Conservation (phyloP, 768 basidiomycete genomes). For the Harrya chromipes region DNA sequence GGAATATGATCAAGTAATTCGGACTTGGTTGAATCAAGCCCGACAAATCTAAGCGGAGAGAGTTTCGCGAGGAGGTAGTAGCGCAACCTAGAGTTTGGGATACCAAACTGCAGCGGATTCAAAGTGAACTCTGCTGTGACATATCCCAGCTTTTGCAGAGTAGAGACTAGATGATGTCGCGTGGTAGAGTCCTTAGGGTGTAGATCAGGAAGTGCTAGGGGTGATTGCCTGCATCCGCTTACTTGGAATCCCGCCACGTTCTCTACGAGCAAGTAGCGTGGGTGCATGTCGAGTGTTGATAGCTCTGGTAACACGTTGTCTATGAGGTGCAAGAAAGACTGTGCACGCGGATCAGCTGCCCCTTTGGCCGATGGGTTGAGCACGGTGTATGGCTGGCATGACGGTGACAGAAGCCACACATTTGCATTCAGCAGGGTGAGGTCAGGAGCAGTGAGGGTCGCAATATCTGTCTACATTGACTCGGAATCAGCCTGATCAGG, state of each 20-base stretch:
- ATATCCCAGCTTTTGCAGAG: slow-evolving; percentile 56
- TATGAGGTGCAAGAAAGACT: slow-evolving; percentile 72
- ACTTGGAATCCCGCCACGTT: slow-evolving; percentile 88
- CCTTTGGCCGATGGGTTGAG: slow-evolving; percentile 73
- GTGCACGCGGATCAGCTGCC: slow-evolving; percentile 67
- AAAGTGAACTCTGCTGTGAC: slow-evolving; percentile 57
- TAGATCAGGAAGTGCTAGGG: background rate
- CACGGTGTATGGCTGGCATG: slow-evolving; percentile 83
- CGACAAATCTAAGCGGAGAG: slow-evolving; percentile 38
- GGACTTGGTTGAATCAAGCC: slow-evolving; percentile 14
- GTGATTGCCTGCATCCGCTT: slow-evolving; percentile 11
- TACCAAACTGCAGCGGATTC: slow-evolving; percentile 74
- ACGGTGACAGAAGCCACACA: slow-evolving; percentile 77
- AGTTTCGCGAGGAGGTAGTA: slow-evolving; percentile 76
- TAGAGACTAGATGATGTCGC: slow-evolving; percentile 50
- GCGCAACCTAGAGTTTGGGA: slow-evolving; percentile 78
- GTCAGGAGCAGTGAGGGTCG: slow-evolving; percentile 45
- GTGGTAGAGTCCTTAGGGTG: slow-evolving; percentile 62
- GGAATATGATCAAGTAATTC: slow-evolving; percentile 55
- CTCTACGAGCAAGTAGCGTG: slow-evolving; percentile 64
- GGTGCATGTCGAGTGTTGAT: slow-evolving; percentile 42
- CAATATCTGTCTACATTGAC: slow-evolving; percentile 53
- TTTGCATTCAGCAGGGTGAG: slow-evolving; percentile 50
- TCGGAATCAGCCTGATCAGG: slow-evolving; percentile 2
- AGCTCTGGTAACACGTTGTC: slow-evolving; percentile 60